A percentile compares a stretch with the other conserved stretches of the same genome.
phyloP scores from a whole-genome alignment of 2,329 filamentous ascomycete genomes.

The Cadophora luteo-olivacea region DNA sequence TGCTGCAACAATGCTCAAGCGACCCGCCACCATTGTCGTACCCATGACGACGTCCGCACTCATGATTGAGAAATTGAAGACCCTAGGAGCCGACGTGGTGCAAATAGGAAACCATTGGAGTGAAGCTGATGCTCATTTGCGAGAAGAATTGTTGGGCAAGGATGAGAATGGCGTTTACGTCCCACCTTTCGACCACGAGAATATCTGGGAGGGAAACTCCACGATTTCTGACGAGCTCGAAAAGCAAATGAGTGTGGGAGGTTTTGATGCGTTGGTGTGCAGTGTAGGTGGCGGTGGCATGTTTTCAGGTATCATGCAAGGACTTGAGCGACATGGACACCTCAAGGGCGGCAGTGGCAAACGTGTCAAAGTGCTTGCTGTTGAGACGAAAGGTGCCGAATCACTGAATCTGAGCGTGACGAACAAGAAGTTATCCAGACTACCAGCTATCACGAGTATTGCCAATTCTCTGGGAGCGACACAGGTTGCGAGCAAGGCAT shows the following conservation, averaged over 20 bases:
- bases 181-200: constrained; percentile 72
- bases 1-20: constrained; percentile 68
- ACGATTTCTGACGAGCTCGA: constrained; percentile 58
- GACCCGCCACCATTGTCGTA: constrained; percentile 77
- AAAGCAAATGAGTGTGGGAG: constrained; percentile 37
- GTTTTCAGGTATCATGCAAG: constrained; percentile 76
- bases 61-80: constrained; percentile 75
- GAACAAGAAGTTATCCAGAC: constrained; percentile 62
- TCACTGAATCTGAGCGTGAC: constrained; percentile 68
- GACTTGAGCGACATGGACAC: constrained; percentile 44
- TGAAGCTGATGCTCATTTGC: constrained; percentile 72
- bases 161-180: constrained; percentile 64
- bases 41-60: constrained; percentile 68
- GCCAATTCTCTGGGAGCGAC: constrained; percentile 77
- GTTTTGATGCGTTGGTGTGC: constrained; percentile 74
- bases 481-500: constrained; percentile 70
- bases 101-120: constrained; percentile 72
- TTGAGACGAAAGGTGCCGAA: constrained; percentile 79
- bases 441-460: constrained; percentile 75
- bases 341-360: constrained; percentile 16
- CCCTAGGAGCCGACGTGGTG: constrained; percentile 73
- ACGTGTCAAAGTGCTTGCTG: constrained; percentile 63
- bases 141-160: constrained; percentile 59
- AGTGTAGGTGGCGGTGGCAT: constrained; percentile 83
- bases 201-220: constrained; percentile 70